Evolutionary conservation across 1,284 basidiomycete species (phyloP).

Genomic region (Cutaneotrichosporon cavernicola): DNA sequence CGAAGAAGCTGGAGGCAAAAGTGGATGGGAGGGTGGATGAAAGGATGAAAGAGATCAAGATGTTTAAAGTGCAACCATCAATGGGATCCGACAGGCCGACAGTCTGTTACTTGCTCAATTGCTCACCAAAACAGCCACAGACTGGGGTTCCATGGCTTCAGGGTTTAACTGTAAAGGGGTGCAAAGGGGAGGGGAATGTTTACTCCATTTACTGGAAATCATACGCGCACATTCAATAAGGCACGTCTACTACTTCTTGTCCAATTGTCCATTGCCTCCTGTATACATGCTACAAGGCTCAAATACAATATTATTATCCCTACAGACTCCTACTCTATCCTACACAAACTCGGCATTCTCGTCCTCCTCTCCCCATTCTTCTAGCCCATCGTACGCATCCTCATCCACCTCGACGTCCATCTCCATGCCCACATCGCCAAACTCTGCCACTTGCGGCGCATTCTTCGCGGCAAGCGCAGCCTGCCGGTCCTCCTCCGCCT

Average conservation of each 20-base stretch:
- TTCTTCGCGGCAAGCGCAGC: constrained; percentile 1
- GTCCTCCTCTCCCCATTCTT: background rate
- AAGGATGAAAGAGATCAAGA: background rate
- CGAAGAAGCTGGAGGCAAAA: background rate
- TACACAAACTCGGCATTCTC: constrained; percentile 2
- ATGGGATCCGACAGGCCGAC: no score
- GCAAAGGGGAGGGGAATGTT: constrained; percentile 7
- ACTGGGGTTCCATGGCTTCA: background rate
- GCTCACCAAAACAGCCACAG: no score
- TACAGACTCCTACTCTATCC: background rate
- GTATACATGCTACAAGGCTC: background rate
- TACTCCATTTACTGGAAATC: constrained; percentile 14
- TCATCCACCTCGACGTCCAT: background rate
- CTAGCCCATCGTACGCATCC: background rate
- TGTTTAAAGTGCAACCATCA: no score
- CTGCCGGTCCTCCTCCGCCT: constrained; percentile 8
- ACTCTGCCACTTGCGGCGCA: constrained; percentile 15
- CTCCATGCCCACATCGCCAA: background rate
- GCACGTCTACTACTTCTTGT: background rate
- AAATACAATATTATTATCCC: background rate
- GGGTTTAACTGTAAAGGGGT: background rate
- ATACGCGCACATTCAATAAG: constrained; percentile 15
- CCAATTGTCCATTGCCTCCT: background rate
- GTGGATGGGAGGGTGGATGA: background rate
- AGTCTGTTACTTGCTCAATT: no score